Evolutionary conservation across 2,329 filamentous ascomycete genomes (phyloP).

Genomic region (Hypoxylon sp.): DNA sequence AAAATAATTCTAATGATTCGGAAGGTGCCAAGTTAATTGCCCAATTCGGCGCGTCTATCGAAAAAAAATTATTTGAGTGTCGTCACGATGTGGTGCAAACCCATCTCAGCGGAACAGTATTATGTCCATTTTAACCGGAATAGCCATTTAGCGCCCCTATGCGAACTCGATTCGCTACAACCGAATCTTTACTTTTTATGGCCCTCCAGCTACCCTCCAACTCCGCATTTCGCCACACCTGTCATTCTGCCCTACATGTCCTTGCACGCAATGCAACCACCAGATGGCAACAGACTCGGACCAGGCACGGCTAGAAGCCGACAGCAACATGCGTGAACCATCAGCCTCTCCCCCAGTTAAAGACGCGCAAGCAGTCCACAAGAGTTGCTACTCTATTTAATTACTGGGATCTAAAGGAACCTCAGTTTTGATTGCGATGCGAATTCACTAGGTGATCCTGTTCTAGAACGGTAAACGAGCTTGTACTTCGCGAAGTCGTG

Average conservation of each 20-base stretch:
- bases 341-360: constrained; percentile 29
- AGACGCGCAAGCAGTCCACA: constrained; percentile 43
- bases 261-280: constrained; percentile 41
- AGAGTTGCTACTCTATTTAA: constrained; percentile 37
- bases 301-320: constrained; percentile 35
- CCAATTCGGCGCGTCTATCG: constrained; percentile 24
- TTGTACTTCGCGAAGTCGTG: constrained; percentile 19
- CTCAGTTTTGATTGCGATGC: constrained; percentile 18
- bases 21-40: constrained; percentile 32
- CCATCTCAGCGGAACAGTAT: constrained; percentile 38
- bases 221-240: constrained; percentile 44
- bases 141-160: constrained; percentile 39
- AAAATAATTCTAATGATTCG: constrained; percentile 34
- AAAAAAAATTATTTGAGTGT: constrained; percentile 14
- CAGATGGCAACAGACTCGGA: constrained; percentile 35
- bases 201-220: constrained; percentile 39
- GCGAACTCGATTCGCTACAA: constrained; percentile 28
- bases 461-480: constrained; percentile 21
- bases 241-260: constrained; percentile 40
- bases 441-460: constrained; percentile 7
- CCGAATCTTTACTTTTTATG: constrained; percentile 12
- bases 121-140: constrained; percentile 42
- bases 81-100: constrained; percentile 14
- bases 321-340: constrained; percentile 31
- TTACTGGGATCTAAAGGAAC: constrained; percentile 20